Evolutionary conservation across 1,284 basidiomycete genomes (phyloP).

Genomic region (Exobasidium cylindrosporum): DNA sequence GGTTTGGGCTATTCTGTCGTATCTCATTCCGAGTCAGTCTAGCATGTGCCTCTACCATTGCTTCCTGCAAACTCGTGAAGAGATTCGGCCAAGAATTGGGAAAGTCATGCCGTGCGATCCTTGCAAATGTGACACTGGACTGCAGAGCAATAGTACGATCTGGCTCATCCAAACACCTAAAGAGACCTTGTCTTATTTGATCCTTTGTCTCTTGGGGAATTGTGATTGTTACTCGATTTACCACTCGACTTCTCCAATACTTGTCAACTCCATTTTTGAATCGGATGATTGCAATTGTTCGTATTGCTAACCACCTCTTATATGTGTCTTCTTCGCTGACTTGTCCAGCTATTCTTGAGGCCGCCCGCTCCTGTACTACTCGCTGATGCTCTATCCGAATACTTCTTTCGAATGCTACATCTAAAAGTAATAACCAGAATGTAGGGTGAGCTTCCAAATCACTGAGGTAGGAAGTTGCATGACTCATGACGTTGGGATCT

Average conservation of each 20-base stretch:
- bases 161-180: slow-evolving; percentile 41
- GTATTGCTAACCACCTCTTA: slow-evolving; percentile 16
- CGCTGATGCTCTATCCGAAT: not conserved
- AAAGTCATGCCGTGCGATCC: slow-evolving; percentile 49
- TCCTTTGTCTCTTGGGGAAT: slow-evolving; percentile 42
- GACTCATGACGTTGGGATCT: slow-evolving; percentile 14
- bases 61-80: slow-evolving; percentile 35
- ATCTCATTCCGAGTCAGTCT: slow-evolving; percentile 7
- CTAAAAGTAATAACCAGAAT: slow-evolving; percentile 42
- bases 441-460: slow-evolving; percentile 35
- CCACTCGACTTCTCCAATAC: slow-evolving; percentile 48
- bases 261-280: slow-evolving; percentile 54
- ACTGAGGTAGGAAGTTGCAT: slow-evolving; percentile 28
- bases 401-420: slow-evolving; percentile 37
- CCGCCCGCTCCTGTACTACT: not conserved
- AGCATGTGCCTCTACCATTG: slow-evolving; percentile 40
- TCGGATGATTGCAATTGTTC: slow-evolving; percentile 49
- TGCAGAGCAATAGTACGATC: slow-evolving; percentile 42
- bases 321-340: not conserved
- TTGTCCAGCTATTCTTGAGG: slow-evolving; percentile 6
- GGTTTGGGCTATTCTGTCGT: not conserved
- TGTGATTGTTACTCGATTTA: slow-evolving; percentile 36
- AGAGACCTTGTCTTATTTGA: slow-evolving; percentile 34
- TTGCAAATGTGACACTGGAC: slow-evolving; percentile 43
- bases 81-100: slow-evolving; percentile 49